Percentiles rank a stretch among this genome's conserved stretches.
Conservation (phyloP, 495 filamentous ascomycete genomes). For the Polyplosphaeria fusca region DNA sequence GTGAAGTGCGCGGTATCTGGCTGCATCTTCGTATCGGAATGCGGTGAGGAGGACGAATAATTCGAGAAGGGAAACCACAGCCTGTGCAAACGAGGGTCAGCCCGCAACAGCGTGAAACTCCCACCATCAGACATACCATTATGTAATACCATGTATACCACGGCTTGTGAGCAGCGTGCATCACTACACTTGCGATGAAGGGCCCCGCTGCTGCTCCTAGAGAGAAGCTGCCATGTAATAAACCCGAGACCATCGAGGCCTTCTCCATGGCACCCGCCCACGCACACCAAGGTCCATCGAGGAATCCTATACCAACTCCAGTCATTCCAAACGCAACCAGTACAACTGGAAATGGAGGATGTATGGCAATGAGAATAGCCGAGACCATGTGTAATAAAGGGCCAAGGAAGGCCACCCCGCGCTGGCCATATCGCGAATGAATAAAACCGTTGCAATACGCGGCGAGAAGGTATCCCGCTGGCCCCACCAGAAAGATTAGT, state of each 20-base stretch:
- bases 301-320: constrained; percentile 10
- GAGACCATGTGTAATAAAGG: constrained; percentile 16
- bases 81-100: background rate
- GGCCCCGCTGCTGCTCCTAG: constrained; percentile 17
- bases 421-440: constrained; percentile 10
- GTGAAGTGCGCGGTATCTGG: constrained; percentile 1
- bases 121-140: constrained; percentile 4
- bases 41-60: constrained; percentile 3
- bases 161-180: background rate
- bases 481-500: constrained; percentile 16
- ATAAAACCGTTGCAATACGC: constrained; percentile 10
- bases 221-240: constrained; percentile 21
- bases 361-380: background rate
- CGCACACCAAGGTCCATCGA: constrained; percentile 22
- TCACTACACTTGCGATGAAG: background rate
- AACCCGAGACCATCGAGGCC: constrained; percentile 6
- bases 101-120: background rate
- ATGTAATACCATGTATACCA: constrained; percentile 23
- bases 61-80: background rate
- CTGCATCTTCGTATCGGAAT: constrained; percentile 12
- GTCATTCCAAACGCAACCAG: constrained; percentile 2
- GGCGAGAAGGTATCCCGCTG: constrained; percentile 17
- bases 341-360: constrained; percentile 12
- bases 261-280: constrained; percentile 12
- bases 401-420: constrained; percentile 15